Conservation (phyloP, 345 rosid genomes). For the Arabis alpina region DNA sequence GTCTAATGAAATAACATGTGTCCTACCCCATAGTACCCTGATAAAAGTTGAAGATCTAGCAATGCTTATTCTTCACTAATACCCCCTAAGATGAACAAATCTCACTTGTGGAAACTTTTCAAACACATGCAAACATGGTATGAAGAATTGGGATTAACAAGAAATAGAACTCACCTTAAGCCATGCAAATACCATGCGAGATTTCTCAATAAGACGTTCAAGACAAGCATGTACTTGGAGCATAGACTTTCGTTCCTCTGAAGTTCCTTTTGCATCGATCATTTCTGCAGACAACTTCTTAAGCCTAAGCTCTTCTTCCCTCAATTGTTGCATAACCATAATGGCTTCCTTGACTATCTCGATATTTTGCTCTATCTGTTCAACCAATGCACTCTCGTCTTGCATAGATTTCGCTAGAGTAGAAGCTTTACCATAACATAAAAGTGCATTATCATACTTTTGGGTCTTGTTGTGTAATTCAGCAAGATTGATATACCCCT, state of each 20-base stretch:
- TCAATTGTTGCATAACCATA: conserved; percentile 70
- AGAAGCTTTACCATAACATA: conserved; percentile 78
- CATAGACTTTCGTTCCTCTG: conserved; percentile 69
- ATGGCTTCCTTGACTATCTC: conserved; percentile 63
- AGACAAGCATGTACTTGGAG: conserved; percentile 65
- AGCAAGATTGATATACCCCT: conserved; percentile 94
- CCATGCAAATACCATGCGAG: conserved; percentile 75
- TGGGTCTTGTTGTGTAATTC: conserved; percentile 76
- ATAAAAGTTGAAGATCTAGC: conserved; percentile 11
- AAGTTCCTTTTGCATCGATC: conserved; percentile 60
- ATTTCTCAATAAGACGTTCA: conserved; percentile 80
- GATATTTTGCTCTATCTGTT: conserved; percentile 66
- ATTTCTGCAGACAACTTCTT: conserved; percentile 72
- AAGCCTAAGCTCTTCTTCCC: conserved; percentile 78
- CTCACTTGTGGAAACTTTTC: conserved; percentile 22
- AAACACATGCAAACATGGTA: conserved; percentile 26
- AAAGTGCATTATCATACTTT: conserved; percentile 72
- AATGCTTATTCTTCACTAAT: conserved; percentile 26
- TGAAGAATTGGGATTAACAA: conserved; percentile 6
- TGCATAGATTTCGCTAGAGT: conserved; percentile 86
- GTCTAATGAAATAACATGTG: conserved; percentile 9
- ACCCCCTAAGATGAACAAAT: background rate
- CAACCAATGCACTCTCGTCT: conserved; percentile 79
- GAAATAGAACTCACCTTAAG: conserved; percentile 54
- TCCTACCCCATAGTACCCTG: conserved; percentile 22